These are phyloP conservation scores for Flagelloscypha sp. DNA, from an alignment of 768 basidiomycete genomes.

Conservation along the genomic window DNA sequence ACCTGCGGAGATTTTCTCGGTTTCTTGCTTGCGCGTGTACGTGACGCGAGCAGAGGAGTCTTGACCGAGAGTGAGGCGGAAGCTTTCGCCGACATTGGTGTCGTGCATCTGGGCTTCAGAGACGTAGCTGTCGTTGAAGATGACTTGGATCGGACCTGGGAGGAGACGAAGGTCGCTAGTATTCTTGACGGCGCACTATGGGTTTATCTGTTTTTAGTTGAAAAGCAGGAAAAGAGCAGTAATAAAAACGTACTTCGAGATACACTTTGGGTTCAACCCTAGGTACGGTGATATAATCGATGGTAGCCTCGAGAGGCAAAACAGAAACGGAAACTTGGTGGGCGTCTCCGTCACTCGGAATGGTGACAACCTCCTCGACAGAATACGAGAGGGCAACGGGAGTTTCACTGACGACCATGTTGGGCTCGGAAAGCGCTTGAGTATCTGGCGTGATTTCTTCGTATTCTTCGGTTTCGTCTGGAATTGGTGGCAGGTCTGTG, in stretches of 20 bases:
- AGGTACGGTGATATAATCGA: conserved; percentile 44
- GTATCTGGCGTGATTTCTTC: conserved; percentile 20
- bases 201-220: neutral
- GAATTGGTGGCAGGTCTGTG: neutral
- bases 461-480: conserved; percentile 17
- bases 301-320: conserved; percentile 35
- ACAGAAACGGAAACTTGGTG: conserved; percentile 49
- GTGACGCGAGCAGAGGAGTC: conserved; percentile 35
- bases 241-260: conserved; percentile 30
- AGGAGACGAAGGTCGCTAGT: conserved; percentile 50
- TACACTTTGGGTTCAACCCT: conserved; percentile 41
- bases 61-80: conserved; percentile 47
- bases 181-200: conserved; percentile 45
- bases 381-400: conserved; percentile 44
- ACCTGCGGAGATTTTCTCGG: conserved; percentile 27
- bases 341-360: conserved; percentile 45
- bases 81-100: conserved; percentile 40
- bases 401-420: conserved; percentile 41
- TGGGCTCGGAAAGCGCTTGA: conserved; percentile 22
- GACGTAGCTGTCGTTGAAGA: conserved; percentile 49
- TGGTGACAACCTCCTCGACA: conserved; percentile 40
- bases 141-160: conserved; percentile 44
- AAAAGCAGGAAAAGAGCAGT: neutral
- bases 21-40: conserved; percentile 34
- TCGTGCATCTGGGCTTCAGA: conserved; percentile 43